Conservation (phyloP, 495 filamentous ascomycete species). For the Penicillium crystallinum region DNA sequence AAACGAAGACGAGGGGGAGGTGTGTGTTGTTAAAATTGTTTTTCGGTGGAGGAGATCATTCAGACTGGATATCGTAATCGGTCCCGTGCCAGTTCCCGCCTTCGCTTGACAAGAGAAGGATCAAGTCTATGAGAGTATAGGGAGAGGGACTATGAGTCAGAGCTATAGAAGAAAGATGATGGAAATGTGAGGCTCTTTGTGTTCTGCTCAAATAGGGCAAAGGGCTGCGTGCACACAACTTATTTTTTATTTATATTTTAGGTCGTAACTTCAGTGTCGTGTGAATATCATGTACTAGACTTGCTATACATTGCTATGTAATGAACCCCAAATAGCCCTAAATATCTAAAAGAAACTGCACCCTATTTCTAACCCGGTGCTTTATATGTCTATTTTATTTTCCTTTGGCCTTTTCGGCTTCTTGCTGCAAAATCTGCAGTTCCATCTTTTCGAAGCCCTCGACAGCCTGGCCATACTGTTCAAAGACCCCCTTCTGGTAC, state of each 20-base stretch:
- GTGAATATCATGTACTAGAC: neutral
- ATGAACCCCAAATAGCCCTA: neutral
- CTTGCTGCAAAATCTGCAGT: constrained; percentile 51
- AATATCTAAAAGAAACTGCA: neutral
- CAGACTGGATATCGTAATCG: constrained; percentile 23
- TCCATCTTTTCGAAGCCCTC: constrained; percentile 80
- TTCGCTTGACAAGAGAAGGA: constrained; percentile 12
- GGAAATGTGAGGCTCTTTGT: neutral
- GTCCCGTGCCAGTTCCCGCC: constrained; percentile 24
- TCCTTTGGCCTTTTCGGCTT: constrained; percentile 6
- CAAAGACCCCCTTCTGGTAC: constrained; percentile 67
- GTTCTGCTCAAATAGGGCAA: neutral
- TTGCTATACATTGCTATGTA: neutral
- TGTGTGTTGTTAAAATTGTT: constrained; percentile 29
- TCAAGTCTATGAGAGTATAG: neutral
- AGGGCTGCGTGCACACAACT: neutral
- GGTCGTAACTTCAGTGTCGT: neutral
- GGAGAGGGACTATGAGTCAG: neutral
- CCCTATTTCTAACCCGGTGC: neutral
- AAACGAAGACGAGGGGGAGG: constrained; percentile 10
- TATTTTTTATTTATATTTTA: neutral
- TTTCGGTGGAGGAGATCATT: constrained; percentile 26
- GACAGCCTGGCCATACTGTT: constrained; percentile 69
- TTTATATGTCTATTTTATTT: neutral
- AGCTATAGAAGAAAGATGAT: neutral